Conservation (phyloP, 305 asterid genomes). For the Fraxinus ornus region DNA sequence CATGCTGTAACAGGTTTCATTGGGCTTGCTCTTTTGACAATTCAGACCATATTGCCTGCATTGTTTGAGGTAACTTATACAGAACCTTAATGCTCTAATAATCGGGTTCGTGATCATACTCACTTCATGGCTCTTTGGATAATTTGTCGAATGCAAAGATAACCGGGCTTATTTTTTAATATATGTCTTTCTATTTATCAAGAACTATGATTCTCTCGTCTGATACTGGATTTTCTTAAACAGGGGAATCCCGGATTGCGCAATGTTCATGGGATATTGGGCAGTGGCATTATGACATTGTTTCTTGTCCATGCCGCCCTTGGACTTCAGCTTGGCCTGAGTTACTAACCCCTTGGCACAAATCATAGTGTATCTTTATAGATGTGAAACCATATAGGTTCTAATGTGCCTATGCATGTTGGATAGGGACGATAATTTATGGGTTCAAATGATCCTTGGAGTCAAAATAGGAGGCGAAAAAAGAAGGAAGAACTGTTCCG, state of each 20-base stretch:
- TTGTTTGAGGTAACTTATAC: conserved; percentile 64
- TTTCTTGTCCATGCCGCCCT: conserved; percentile 81
- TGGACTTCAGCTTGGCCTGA: conserved; percentile 90
- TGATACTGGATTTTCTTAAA: neutral
- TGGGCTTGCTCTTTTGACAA: conserved; percentile 72
- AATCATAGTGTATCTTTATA: neutral
- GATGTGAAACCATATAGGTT: neutral
- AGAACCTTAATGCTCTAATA: neutral
- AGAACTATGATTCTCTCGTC: neutral
- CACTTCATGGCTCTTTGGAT: neutral
- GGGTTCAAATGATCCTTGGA: neutral
- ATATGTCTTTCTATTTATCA: neutral
- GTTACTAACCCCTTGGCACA: conserved; percentile 37
- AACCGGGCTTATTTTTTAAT: neutral
- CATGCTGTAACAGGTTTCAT: conserved; percentile 86
- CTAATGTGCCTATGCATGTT: neutral
- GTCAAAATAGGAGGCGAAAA: neutral
- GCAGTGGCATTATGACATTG: conserved; percentile 90
- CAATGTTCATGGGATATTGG: conserved; percentile 75
- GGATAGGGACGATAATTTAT: neutral
- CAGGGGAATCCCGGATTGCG: conserved; percentile 84
- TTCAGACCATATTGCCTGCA: conserved; percentile 68
- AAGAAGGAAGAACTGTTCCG: too few species aligned
- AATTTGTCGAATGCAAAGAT: neutral
- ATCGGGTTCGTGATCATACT: neutral